Evolutionary conservation across 106 monocot genomes (phyloP), one percentile per base, ranked within the genome.

Genomic region (Acorus calamus): DNA sequence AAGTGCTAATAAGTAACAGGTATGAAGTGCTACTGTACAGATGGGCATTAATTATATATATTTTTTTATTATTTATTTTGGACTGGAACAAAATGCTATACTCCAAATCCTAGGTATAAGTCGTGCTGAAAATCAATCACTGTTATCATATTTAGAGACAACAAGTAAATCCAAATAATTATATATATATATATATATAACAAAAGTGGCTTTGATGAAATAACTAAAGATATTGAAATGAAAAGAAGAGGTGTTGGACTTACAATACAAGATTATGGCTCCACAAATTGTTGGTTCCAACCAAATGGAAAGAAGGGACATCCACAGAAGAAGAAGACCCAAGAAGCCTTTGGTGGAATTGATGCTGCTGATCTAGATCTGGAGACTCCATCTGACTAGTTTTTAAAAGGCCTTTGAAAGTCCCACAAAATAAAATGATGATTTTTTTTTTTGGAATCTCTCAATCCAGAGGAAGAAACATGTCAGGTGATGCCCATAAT

Each of bases 51-150:
- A 28, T 28, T 28, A 28, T 28, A 28, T 28, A 28, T n/a, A n/a
- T n/a, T n/a, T n/a, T n/a, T n/a, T n/a, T n/a, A n/a, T n/a, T n/a
- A n/a, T n/a, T 28, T 28, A 28, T 28, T 28, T 28, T 28, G 28
- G 28, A 28, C 28, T 47, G 67, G 41, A 58, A 57, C 50, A 65
- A 66, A 74, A 49, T 59, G 51, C 57, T 42, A 59, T 53, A 46
- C 56, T 79, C 73, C 79, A 79, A 79, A 74, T 61, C 64, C 69
- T 64, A 79, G 72, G 78, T 69, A 74, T 79, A 28, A 28, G 28
- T 28, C 28, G 1, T 28, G 28, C 28, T 28, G 28, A 28, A 28
- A 28, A 28, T 28, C 28, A 28, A 28, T 28, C 28, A 28, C 28
- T 28, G 28, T 28, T 28, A 28, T 28, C 28, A 28, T 28, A 28